Evolutionary conservation across 352 stramenopile species (phyloP).

Genomic region (Pythium rishiriense): DNA sequence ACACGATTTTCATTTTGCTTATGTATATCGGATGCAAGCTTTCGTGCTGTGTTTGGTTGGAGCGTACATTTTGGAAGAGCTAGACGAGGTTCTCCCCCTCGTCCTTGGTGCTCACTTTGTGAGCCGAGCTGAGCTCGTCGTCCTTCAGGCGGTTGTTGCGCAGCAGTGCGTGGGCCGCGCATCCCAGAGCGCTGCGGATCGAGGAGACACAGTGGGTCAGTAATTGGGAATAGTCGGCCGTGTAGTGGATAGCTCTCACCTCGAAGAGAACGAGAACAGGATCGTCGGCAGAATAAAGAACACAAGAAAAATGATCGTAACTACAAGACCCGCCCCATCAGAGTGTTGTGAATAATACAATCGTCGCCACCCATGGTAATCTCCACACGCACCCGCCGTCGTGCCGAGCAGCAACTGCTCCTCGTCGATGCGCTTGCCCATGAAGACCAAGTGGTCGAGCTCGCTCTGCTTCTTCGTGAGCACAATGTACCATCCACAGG

Average conservation of each 20-base stretch:
- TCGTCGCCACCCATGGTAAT: background rate
- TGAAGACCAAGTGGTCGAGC: slow-evolving; percentile 50
- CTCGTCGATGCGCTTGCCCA: slow-evolving; percentile 57
- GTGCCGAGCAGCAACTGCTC: slow-evolving; percentile 64
- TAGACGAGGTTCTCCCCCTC: slow-evolving; percentile 50
- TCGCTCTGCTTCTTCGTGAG: slow-evolving; percentile 55
- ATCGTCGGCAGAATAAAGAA: slow-evolving; percentile 76
- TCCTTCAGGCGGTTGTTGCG: slow-evolving; percentile 74
- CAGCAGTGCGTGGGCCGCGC: slow-evolving; percentile 51
- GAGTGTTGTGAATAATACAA: background rate
- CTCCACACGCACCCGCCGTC: slow-evolving; percentile 45
- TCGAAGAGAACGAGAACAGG: slow-evolving; percentile 64
- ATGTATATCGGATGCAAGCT: slow-evolving; percentile 2
- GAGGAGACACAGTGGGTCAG: background rate
- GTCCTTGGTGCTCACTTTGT: slow-evolving; percentile 25
- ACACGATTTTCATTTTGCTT: slow-evolving; percentile 9
- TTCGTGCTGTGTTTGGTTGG: background rate
- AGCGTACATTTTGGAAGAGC: background rate
- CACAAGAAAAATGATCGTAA: slow-evolving; percentile 68
- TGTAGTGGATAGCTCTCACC: slow-evolving; percentile 37
- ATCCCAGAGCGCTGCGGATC: slow-evolving; percentile 38
- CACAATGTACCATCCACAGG: slow-evolving; percentile 65
- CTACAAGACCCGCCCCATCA: slow-evolving; percentile 22
- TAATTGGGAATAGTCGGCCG: background rate
- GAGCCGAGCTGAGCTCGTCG: slow-evolving; percentile 32